These are phyloP conservation scores for Picochlorum sp. DNA, from an alignment of 139 green algal genomes.

Conservation along the genomic window DNA sequence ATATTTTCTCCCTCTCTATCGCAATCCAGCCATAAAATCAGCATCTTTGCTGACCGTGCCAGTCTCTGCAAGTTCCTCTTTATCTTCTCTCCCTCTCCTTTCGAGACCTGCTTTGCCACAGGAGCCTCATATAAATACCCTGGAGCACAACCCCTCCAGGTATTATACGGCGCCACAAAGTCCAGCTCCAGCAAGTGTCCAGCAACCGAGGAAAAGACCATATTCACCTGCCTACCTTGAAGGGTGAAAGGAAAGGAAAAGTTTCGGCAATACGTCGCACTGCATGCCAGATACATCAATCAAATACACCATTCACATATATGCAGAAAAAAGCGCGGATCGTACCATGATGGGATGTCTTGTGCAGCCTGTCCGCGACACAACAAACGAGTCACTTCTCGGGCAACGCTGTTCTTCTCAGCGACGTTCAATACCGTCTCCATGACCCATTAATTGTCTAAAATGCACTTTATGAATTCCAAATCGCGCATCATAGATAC, in stretches of 20 bases:
- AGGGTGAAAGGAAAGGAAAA: slow-evolving; percentile 79
- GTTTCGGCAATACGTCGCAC: slow-evolving; percentile 68
- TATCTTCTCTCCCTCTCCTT: slow-evolving; percentile 56
- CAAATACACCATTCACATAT: neutral
- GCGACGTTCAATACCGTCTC: slow-evolving; percentile 80
- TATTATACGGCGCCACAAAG: slow-evolving; percentile 46
- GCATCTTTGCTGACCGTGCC: slow-evolving; percentile 50
- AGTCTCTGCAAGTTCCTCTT: slow-evolving; percentile 68
- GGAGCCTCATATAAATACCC: slow-evolving; percentile 50
- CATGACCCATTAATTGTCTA: neutral
- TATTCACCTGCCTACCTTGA: slow-evolving; percentile 35
- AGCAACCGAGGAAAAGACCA: slow-evolving; percentile 89
- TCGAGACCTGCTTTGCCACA: slow-evolving; percentile 48
- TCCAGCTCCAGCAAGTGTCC: slow-evolving; percentile 92
- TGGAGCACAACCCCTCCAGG: slow-evolving; percentile 49
- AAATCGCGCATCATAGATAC: neutral
- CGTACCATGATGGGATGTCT: neutral
- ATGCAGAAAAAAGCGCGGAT: neutral
- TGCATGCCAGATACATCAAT: slow-evolving; percentile 14
- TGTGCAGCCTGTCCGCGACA: slow-evolving; percentile 29
- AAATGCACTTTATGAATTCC: neutral
- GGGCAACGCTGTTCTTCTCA: slow-evolving; percentile 90
- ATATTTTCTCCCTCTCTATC: slow-evolving; percentile 98
- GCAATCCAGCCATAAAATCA: slow-evolving; percentile 98
- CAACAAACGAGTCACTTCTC: slow-evolving; percentile 70